Percentiles rank a stretch among this genome's conserved stretches.
phyloP scores from a whole-genome alignment of 2,329 filamentous ascomycete genomes.

The Escovopsis sp. region DNA sequence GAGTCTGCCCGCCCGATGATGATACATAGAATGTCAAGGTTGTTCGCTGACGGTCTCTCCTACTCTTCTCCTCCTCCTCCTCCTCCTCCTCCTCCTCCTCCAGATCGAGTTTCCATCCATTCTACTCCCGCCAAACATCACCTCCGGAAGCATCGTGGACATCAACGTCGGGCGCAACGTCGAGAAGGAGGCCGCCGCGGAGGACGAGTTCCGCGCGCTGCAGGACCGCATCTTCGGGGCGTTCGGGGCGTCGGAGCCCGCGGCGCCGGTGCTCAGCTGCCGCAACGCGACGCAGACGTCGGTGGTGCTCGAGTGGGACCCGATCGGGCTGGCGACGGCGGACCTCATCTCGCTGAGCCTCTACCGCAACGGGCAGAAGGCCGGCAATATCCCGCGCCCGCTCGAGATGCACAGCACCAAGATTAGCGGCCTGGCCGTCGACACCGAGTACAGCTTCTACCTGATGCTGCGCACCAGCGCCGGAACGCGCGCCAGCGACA shows the following conservation, averaged over 20 bases:
- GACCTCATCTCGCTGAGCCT: slow-evolving; percentile 79
- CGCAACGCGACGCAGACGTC: slow-evolving; percentile 98
- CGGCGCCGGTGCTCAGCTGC: slow-evolving; percentile 67
- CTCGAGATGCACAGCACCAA: slow-evolving; percentile 87
- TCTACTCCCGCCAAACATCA: slow-evolving; percentile 85
- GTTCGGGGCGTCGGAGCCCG: slow-evolving; percentile 69
- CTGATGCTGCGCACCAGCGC: slow-evolving; percentile 81
- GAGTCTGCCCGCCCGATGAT: slow-evolving; percentile 22
- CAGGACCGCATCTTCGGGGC: slow-evolving; percentile 77
- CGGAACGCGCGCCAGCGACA: slow-evolving; percentile 73
- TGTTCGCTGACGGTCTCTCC: background rate
- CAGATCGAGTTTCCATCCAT: slow-evolving; percentile 99
- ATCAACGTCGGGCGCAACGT: slow-evolving; percentile 87
- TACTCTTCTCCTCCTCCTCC: slow-evolving; percentile 4
- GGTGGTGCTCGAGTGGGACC: slow-evolving; percentile 95
- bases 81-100: slow-evolving; percentile 8
- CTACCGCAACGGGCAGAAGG: slow-evolving; percentile 93
- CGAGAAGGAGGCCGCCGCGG: slow-evolving; percentile 58
- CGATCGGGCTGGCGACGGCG: slow-evolving; percentile 81
- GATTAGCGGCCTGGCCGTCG: slow-evolving; percentile 89
- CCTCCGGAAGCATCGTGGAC: slow-evolving; percentile 92
- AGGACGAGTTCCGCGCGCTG: slow-evolving; percentile 65
- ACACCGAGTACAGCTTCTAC: slow-evolving; percentile 92
- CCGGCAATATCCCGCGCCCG: slow-evolving; percentile 82
- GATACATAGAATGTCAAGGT: no score